A percentile compares a stretch with the other conserved stretches of the same genome.
Conservation (phyloP, 164 flowering plant species). For the Dillenia turbinata region DNA sequence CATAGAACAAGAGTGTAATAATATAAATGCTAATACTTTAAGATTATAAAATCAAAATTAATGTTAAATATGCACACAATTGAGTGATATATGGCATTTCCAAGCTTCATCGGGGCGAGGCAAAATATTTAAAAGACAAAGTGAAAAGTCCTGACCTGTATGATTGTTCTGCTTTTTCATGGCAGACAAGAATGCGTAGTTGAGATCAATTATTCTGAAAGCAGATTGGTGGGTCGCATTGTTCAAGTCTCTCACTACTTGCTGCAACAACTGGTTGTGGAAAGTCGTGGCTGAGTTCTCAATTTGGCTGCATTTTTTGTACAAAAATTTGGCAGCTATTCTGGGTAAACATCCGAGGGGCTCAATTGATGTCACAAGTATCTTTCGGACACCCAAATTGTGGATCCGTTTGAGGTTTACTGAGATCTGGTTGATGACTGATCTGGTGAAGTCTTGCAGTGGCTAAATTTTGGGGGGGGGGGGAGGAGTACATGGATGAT, state of each 20-base stretch:
- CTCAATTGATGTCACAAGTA: slow-evolving; percentile 28
- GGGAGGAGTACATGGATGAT: too few species aligned
- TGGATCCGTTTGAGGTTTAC: slow-evolving; percentile 25
- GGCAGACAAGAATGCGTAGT: slow-evolving; percentile 27
- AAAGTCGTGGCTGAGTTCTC: slow-evolving; percentile 11
- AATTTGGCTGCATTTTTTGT: slow-evolving; percentile 21
- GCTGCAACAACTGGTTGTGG: slow-evolving; percentile 30
- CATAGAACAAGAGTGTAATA: too few species aligned
- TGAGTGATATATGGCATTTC: too few species aligned
- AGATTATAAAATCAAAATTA: too few species aligned
- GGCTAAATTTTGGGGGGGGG: too few species aligned
- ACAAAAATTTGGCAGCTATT: slow-evolving; percentile 14
- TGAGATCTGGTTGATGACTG: slow-evolving; percentile 22
- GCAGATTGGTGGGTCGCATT: slow-evolving; percentile 1
- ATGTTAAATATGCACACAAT: too few species aligned
- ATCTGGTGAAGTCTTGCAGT: slow-evolving; percentile 4
- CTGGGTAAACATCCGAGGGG: slow-evolving; percentile 44
- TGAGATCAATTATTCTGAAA: slow-evolving; percentile 24
- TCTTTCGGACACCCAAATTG: slow-evolving; percentile 29
- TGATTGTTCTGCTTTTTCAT: slow-evolving; percentile 5
- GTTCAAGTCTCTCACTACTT: slow-evolving; percentile 19
- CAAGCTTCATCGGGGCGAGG: too few species aligned
- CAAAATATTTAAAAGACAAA: too few species aligned
- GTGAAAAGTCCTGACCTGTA: slow-evolving; percentile 1
- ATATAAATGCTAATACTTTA: too few species aligned